Evolutionary conservation across 2,329 filamentous ascomycete genomes (phyloP).

Genomic region (Cytospora chrysosperma): DNA sequence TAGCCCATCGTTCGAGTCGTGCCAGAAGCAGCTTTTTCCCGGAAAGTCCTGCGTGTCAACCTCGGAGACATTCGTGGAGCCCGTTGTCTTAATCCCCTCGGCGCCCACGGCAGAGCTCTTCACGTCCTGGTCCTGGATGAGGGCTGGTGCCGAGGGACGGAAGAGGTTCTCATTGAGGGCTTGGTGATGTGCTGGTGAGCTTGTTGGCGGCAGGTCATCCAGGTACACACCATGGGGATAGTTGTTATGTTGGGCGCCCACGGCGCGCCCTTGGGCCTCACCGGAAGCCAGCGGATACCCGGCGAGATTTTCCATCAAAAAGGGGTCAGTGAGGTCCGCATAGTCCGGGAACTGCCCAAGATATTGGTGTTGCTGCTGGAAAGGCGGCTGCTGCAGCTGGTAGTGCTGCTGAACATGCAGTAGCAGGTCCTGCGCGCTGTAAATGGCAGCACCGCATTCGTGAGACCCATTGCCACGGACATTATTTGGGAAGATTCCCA

Average conservation of each 20-base stretch:
- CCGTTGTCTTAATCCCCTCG: background rate
- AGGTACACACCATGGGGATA: background rate
- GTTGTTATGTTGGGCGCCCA: background rate
- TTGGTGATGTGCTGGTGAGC: background rate
- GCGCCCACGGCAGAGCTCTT: background rate
- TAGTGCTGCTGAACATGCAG: conserved; percentile 9
- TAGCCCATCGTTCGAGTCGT: background rate
- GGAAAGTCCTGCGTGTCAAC: background rate
- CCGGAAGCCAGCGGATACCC: background rate
- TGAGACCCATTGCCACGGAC: background rate
- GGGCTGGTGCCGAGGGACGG: background rate
- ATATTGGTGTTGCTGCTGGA: background rate
- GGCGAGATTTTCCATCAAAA: background rate
- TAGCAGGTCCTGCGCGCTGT: background rate
- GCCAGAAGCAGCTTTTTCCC: conserved; percentile 12
- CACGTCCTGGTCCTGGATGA: background rate
- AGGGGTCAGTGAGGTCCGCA: background rate
- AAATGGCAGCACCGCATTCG: conserved; percentile 9
- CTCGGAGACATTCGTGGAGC: background rate
- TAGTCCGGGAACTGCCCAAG: background rate
- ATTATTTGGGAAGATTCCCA: conserved; percentile 2
- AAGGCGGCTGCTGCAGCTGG: background rate
- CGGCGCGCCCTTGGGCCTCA: background rate
- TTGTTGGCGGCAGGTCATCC: background rate
- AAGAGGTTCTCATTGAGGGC: background rate